phyloP scores from a whole-genome alignment of 2,329 filamentous ascomycete genomes.

The Epichloe festucae region DNA sequence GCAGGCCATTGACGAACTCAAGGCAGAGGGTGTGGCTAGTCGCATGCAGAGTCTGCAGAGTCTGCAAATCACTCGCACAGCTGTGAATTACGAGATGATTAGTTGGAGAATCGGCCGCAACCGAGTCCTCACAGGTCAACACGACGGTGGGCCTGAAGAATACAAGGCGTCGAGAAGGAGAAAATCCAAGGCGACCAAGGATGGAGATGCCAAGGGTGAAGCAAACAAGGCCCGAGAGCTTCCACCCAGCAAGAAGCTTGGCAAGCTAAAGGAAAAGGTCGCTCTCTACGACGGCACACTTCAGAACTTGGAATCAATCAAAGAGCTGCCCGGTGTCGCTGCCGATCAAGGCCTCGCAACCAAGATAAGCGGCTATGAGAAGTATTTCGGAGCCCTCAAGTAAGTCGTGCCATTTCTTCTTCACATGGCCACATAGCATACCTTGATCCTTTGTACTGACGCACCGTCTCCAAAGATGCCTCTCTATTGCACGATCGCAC shows the following conservation, averaged over 20 bases:
- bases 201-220: constrained; percentile 21
- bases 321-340: constrained; percentile 79
- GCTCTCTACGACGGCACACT: constrained; percentile 85
- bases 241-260: constrained; percentile 60
- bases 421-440: neutral
- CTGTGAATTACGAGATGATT: constrained; percentile 87
- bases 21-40: constrained; percentile 64
- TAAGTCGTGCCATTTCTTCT: constrained; percentile 27
- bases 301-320: constrained; percentile 81
- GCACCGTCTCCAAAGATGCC: constrained; percentile 38
- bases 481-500: constrained; percentile 79
- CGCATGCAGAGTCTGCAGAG: constrained; percentile 87
- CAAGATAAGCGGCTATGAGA: constrained; percentile 64
- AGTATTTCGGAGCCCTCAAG: constrained; percentile 85
- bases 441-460: neutral
- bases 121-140: constrained; percentile 68
- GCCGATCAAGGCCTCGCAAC: constrained; percentile 64
- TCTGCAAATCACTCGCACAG: constrained; percentile 81
- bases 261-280: constrained; percentile 70
- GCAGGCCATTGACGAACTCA: constrained; percentile 80
- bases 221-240: constrained; percentile 42
- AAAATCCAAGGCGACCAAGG: constrained; percentile 20
- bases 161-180: constrained; percentile 39
- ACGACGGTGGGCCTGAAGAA: constrained; percentile 57
- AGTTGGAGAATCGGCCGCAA: constrained; percentile 93